These are phyloP conservation scores for Colletotrichum karsti DNA, from an alignment of 2,329 filamentous ascomycete genomes.

Conservation along the genomic window DNA sequence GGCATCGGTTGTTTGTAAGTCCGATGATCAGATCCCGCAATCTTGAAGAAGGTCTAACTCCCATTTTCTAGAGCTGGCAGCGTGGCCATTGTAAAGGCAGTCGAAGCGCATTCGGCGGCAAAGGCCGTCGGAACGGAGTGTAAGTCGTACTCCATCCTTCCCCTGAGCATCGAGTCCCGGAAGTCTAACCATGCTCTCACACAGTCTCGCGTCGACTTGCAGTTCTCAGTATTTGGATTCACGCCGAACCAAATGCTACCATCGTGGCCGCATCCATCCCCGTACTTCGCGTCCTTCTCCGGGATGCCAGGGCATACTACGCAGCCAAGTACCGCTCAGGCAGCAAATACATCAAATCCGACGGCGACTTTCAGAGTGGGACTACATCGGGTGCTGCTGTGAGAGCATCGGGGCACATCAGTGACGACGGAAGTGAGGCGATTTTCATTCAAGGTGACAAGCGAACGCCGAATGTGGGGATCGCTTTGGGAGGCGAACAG, in stretches of 20 bases:
- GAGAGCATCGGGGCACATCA: neutral
- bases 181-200: rapidly evolving
- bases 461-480: constrained; percentile 1
- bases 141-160: neutral
- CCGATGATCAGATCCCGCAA: neutral
- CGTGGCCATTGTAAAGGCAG: neutral
- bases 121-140: neutral
- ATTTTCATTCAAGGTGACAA: neutral
- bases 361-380: neutral
- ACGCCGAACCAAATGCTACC: constrained; percentile 35
- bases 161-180: neutral
- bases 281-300: constrained; percentile 38
- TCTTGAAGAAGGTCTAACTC: too few relatives aligned
- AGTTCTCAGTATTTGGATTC: constrained; percentile 34
- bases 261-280: constrained; percentile 41
- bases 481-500: neutral
- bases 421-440: neutral
- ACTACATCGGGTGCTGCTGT: neutral
- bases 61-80: neutral
- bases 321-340: neutral
- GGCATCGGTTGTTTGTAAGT: constrained; percentile 32
- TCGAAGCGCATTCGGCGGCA: neutral
- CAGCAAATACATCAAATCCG: neutral
- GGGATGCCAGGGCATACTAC: constrained; percentile 1
- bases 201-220: neutral